These are phyloP conservation scores for Panellus pusillus DNA, from an alignment of 768 basidiomycete species.

Conservation along the genomic window DNA sequence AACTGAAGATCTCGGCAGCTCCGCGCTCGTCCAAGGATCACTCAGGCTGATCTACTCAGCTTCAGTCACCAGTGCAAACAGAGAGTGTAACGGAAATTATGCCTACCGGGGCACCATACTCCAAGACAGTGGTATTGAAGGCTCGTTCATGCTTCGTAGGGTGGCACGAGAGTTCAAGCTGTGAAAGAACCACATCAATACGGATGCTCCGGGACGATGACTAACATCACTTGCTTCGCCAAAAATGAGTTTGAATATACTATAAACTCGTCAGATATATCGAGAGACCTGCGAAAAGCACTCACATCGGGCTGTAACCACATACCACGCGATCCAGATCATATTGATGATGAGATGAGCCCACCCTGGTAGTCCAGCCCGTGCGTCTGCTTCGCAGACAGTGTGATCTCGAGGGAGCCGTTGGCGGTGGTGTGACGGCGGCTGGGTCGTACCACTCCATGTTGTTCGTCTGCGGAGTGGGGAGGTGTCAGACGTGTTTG, in stretches of 20 bases:
- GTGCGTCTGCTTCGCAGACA: too few species aligned
- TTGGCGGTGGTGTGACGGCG: too few species aligned
- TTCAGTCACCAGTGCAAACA: too few species aligned
- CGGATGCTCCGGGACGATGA: background rate
- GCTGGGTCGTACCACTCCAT: conserved; percentile 81
- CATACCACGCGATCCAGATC: conserved; percentile 19
- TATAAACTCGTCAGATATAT: background rate
- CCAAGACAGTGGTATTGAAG: background rate
- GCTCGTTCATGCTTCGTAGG: conserved; percentile 9
- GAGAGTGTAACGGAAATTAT: too few species aligned
- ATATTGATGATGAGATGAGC: too few species aligned
- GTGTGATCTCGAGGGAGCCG: too few species aligned
- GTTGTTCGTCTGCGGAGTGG: conserved; percentile 74
- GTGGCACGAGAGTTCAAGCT: conserved; percentile 17
- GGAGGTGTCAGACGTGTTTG: too few species aligned
- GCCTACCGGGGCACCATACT: background rate
- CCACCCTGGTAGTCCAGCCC: too few species aligned
- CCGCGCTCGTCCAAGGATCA: too few species aligned
- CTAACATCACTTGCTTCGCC: conserved; percentile 3
- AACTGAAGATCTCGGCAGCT: too few species aligned
- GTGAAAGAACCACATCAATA: background rate
- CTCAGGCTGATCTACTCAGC: too few species aligned
- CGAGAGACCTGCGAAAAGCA: background rate
- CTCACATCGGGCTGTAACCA: conserved; percentile 12
- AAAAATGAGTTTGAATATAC: conserved; percentile 19